Conservation (phyloP, 176 grass and related monocot species). For the Pharus latifolius region DNA sequence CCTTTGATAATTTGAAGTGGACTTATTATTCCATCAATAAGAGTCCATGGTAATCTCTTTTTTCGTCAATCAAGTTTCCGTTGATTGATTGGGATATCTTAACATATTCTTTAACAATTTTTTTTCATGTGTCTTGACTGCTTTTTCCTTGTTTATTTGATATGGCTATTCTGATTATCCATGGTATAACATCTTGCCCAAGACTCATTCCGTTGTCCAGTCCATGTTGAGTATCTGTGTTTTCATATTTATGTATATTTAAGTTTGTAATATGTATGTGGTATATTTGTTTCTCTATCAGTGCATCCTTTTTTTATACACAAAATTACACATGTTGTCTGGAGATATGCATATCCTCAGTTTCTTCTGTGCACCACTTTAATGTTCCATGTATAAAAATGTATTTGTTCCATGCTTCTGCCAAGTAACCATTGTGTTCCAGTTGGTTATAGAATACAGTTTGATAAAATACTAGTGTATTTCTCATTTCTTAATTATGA, state of each 20-base stretch:
- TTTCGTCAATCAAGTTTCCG: neutral
- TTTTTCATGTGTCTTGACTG: neutral
- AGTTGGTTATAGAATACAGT: neutral
- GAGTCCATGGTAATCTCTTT: constrained; percentile 75
- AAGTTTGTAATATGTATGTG: neutral
- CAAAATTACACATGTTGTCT: neutral
- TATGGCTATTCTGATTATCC: neutral
- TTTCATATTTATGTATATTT: neutral
- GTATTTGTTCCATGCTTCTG: neutral
- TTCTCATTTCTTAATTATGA: neutral
- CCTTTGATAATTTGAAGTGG: constrained; percentile 74
- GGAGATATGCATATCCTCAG: neutral
- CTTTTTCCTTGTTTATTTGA: neutral
- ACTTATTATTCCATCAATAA: constrained; percentile 91
- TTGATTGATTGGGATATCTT: constrained; percentile 15
- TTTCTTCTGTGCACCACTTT: neutral
- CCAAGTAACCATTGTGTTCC: neutral
- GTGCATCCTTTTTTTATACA: neutral
- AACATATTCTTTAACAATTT: neutral
- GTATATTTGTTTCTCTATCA: neutral
- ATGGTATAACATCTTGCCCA: neutral
- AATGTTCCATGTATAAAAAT: neutral
- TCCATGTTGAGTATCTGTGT: neutral
- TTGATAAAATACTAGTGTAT: neutral
- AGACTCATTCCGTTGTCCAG: neutral